A percentile compares a stretch with the other conserved stretches of the same genome.
These are phyloP conservation scores for Saccharomycopsis malanga DNA, from an alignment of 805 yeast genomes.

Conservation along the genomic window DNA sequence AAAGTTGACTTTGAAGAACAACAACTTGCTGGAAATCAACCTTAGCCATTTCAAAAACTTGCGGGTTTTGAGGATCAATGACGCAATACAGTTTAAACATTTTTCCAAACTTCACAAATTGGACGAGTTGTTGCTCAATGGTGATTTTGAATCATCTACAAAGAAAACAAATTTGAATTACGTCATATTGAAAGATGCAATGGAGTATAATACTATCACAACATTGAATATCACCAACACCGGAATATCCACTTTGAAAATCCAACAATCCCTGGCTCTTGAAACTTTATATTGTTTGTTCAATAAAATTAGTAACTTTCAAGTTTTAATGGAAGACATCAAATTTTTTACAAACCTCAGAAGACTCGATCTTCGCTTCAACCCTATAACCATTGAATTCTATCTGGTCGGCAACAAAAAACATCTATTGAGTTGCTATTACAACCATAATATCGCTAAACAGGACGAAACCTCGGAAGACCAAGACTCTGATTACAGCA, in stretches of 20 bases:
- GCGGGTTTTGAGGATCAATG: conserved; percentile 34
- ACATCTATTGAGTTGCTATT: conserved; percentile 11
- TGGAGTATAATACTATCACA: conserved; percentile 12
- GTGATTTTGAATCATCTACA: not conserved
- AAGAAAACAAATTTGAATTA: not conserved
- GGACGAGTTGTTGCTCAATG: conserved; percentile 20
- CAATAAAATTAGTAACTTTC: conserved; percentile 19
- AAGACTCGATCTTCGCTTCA: conserved; percentile 20
- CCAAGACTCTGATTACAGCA: conserved; percentile 15
- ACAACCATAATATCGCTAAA: conserved; percentile 9
- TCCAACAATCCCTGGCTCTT: conserved; percentile 7
- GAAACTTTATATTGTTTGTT: conserved; percentile 17
- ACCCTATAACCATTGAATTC: conserved; percentile 20
- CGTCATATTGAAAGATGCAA: conserved; percentile 4
- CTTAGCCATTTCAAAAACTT: conserved; percentile 11
- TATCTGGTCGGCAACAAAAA: conserved; percentile 6
- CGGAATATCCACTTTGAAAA: conserved; percentile 1
- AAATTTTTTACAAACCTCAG: conserved; percentile 15
- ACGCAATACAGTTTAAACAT: conserved; percentile 25
- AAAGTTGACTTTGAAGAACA: conserved; percentile 19
- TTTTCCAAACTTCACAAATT: conserved; percentile 9
- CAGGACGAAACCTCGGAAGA: conserved; percentile 20
- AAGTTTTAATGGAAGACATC: conserved; percentile 14
- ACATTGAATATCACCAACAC: conserved; percentile 15
- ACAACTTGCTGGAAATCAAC: conserved; percentile 10